phyloP scores from a whole-genome alignment of 768 basidiomycete genomes.

The Phanerodontia chrysosporium region DNA sequence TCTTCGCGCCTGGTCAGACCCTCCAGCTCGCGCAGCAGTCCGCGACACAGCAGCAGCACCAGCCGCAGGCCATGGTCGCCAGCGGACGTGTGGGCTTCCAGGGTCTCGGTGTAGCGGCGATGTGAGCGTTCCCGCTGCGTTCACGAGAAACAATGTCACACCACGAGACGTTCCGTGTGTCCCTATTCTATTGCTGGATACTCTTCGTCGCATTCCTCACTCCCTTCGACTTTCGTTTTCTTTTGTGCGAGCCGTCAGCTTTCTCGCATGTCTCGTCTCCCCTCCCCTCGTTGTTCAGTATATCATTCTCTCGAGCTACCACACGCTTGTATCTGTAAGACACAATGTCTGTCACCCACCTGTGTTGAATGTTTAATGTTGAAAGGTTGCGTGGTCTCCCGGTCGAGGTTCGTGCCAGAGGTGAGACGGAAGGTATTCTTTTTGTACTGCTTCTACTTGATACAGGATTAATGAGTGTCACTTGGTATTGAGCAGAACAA shows the following conservation, averaged over 20 bases:
- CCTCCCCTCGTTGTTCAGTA: constrained; percentile 3
- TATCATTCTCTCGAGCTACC: constrained; percentile 20
- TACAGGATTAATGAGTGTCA: constrained; percentile 5
- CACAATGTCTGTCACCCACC: constrained; percentile 20
- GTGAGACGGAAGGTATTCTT: not conserved
- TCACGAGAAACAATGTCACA: not conserved
- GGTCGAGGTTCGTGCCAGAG: not conserved
- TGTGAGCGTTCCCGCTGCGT: constrained; percentile 28
- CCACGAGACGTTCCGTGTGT: not conserved
- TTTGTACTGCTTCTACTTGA: not conserved
- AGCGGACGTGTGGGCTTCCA: constrained; percentile 35
- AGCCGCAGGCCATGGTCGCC: constrained; percentile 20
- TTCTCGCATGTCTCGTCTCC: not conserved
- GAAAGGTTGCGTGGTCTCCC: not conserved
- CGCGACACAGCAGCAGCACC: constrained; percentile 17
- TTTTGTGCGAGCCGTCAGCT: not conserved
- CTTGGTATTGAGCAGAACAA: not conserved
- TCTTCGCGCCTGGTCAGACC: constrained; percentile 44
- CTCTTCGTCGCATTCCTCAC: constrained; percentile 3
- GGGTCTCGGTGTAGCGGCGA: constrained; percentile 46
- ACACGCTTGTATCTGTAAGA: constrained; percentile 30
- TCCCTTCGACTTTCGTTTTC: constrained; percentile 3
- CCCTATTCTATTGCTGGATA: constrained; percentile 2
- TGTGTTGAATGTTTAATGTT: constrained; percentile 2
- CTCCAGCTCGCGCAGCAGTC: constrained; percentile 17